A percentile compares a stretch with the other conserved stretches of the same genome.
These are phyloP conservation scores for Tricholoma sp. DNA, from an alignment of 768 basidiomycete species.

Conservation along the genomic window DNA sequence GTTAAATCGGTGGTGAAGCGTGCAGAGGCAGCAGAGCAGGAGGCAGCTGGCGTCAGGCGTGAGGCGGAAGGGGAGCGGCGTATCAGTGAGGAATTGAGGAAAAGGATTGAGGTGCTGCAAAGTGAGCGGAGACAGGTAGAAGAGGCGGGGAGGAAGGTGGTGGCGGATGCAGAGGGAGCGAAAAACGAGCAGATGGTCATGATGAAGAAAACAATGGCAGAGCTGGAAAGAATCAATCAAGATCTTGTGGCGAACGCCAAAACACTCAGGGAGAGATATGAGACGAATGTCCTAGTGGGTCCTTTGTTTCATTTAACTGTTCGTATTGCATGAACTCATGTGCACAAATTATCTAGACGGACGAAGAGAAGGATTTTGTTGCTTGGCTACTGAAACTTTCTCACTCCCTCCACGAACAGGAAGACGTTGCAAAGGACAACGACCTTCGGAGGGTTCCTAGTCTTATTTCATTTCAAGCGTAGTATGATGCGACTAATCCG, in stretches of 20 bases:
- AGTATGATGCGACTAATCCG: no score
- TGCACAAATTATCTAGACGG: slow-evolving; percentile 27
- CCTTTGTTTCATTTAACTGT: not conserved
- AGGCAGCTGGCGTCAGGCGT: slow-evolving; percentile 14
- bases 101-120: slow-evolving; percentile 7
- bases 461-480: slow-evolving; percentile 1
- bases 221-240: slow-evolving; percentile 19
- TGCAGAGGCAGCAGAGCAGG: slow-evolving; percentile 21
- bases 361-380: slow-evolving; percentile 46
- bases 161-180: not conserved
- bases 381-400: slow-evolving; percentile 38
- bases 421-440: slow-evolving; percentile 48
- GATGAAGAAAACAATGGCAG: slow-evolving; percentile 12
- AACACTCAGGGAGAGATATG: slow-evolving; percentile 35
- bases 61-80: slow-evolving; percentile 11
- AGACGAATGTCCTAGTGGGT: slow-evolving; percentile 42
- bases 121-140: slow-evolving; percentile 7
- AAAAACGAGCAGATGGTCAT: slow-evolving; percentile 10
- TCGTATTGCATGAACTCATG: not conserved
- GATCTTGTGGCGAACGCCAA: slow-evolving; percentile 20
- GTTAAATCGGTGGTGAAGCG: slow-evolving; percentile 23
- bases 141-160: slow-evolving; percentile 7
- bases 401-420: slow-evolving; percentile 46
- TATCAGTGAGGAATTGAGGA: slow-evolving; percentile 10
- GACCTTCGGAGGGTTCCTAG: slow-evolving; percentile 46